Base-by-base conservation (phyloP, 257 asterid species). In the Solanum rostratum region DNA sequence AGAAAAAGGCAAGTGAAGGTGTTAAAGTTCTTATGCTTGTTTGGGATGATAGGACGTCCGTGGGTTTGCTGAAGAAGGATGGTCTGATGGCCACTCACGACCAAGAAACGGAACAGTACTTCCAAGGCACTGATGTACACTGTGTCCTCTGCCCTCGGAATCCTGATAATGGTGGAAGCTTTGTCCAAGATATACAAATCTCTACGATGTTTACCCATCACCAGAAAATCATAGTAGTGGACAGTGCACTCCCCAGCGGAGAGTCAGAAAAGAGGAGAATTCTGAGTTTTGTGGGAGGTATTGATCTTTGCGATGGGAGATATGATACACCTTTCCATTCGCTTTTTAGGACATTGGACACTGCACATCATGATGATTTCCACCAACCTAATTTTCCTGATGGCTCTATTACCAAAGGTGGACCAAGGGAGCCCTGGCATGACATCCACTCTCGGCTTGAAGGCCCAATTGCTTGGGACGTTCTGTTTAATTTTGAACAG, bases 381-480 rank as follows among this genome's bases (percentile, higher is more conserved):
- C 97, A 95, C 83, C 98, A 92, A 87, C 97, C 98, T 2, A 94
- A 95, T 80, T 92, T 79, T 73, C 39, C 92, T 1, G 98, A 88
- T 5, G 98, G 94, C 76, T 85, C 89, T 29, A 90, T 95, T 68
- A 82, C 92, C 16, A 92, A 90, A 68, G 98, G 97, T 37, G 98
- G 98, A 2, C 98, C 97, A 0, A 87, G 97, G 85, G 98, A 93
- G 92, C 97, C 98, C 10, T 95, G 98, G 97, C 98, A 95, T 84
- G 97, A 95, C 82, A 91, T 95, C 8, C 98, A 95, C 83, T 93
- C 97, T 22, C 91, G 91, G n/a, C 84, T 93, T 30, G 97, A 95
- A 82, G 98, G 98, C 10, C 96, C 96, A 1, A 89, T 95, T 8
- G 98, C 97, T n/a, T 95, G 98, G 98, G 98, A 95, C 53, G 97